Conservation (phyloP, 2,329 filamentous ascomycete species). For the Trichoderma koningii region DNA sequence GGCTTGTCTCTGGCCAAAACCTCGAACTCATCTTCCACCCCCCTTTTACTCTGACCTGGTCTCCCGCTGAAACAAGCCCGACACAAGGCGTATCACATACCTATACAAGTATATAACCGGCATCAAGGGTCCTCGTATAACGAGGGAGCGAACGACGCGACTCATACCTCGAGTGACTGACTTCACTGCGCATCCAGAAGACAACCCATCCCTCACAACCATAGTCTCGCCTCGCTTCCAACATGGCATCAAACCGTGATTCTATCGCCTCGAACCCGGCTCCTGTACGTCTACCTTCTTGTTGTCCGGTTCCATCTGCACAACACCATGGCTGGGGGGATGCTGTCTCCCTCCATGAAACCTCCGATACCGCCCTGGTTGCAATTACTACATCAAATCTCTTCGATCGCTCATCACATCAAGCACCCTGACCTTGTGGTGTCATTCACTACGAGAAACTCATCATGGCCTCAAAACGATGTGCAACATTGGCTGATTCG, state of each 20-base stretch:
- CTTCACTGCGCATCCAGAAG: not conserved
- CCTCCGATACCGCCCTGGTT: not conserved
- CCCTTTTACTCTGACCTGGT: not conserved
- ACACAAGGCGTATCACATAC: not conserved
- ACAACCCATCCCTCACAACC: not conserved
- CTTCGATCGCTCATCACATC: not conserved
- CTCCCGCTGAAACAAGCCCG: constrained; percentile 1
- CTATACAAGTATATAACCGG: not conserved
- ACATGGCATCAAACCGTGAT: constrained; percentile 28
- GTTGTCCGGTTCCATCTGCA: not conserved
- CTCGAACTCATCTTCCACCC: not conserved
- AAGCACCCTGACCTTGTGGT: not conserved
- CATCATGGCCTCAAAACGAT: no score
- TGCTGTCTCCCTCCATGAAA: no score
- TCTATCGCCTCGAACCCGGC: constrained; percentile 26
- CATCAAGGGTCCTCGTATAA: not conserved
- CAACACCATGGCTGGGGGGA: not conserved
- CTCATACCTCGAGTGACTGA: not conserved
- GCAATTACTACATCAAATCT: not conserved
- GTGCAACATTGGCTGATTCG: constrained; percentile 23
- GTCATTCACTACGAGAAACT: not conserved
- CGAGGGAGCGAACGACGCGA: not conserved
- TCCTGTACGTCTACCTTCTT: constrained; percentile 17
- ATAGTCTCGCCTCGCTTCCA: not conserved
- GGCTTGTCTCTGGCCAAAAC: constrained; percentile 1